A percentile compares a stretch with the other conserved stretches of the same genome.
phyloP scores from a whole-genome alignment of 345 rosid species.

The thale cress (Arabidopsis thaliana) region TAIR10.1 NC_003076.8:18082001-18082500 shows the following conservation, averaged over 20 bases:
- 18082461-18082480: neutral
- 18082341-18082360: neutral
- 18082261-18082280: neutral
- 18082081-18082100: neutral
- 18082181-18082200: neutral
- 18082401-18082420: slow-evolving; percentile 29
- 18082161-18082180: neutral
- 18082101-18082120: neutral
- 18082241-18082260: neutral
- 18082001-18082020: slow-evolving; percentile 8
- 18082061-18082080: neutral
- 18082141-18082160: neutral
- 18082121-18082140: slow-evolving; percentile 3
- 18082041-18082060: slow-evolving; percentile 30
- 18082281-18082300: neutral
- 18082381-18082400: slow-evolving; percentile 22
- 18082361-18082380: neutral
- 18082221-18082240: neutral
- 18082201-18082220: neutral
- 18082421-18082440: slow-evolving; percentile 10
- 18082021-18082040: slow-evolving; percentile 31
- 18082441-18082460: slow-evolving; percentile 10
- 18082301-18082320: neutral
- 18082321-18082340: neutral
- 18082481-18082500: neutral